These are phyloP conservation scores for Aspergillus steynii DNA, from an alignment of 495 filamentous ascomycete species.

Conservation along the genomic window DNA sequence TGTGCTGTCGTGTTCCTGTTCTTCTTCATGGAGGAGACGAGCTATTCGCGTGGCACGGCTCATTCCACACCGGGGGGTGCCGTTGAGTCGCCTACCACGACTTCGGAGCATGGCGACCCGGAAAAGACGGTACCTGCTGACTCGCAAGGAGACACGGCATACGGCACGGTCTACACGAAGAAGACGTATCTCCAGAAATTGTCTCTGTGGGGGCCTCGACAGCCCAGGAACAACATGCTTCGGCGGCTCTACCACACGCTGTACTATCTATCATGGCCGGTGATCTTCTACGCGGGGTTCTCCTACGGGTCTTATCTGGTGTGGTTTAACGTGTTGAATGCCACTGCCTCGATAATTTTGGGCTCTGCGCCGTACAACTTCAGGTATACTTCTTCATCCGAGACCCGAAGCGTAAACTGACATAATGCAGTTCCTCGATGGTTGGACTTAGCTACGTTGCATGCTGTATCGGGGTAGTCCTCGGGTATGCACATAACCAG, in stretches of 20 bases:
- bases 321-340: slow-evolving; percentile 69
- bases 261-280: slow-evolving; percentile 56
- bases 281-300: slow-evolving; percentile 68
- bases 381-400: slow-evolving; percentile 37
- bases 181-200: slow-evolving; percentile 56
- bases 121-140: slow-evolving; percentile 25
- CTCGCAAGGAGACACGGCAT: slow-evolving; percentile 17
- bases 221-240: slow-evolving; percentile 54
- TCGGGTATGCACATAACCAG: slow-evolving; percentile 35
- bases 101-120: slow-evolving; percentile 18
- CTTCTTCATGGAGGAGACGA: slow-evolving; percentile 72
- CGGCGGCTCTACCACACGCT: slow-evolving; percentile 38
- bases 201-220: slow-evolving; percentile 45
- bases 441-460: slow-evolving; percentile 64
- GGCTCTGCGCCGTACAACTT: slow-evolving; percentile 57
- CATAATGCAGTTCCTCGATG: slow-evolving; percentile 46
- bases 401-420: not conserved
- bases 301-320: slow-evolving; percentile 64
- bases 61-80: slow-evolving; percentile 12
- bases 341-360: slow-evolving; percentile 61
- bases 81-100: slow-evolving; percentile 10
- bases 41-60: slow-evolving; percentile 47
- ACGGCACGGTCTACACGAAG: slow-evolving; percentile 30
- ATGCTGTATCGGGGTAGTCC: slow-evolving; percentile 54
- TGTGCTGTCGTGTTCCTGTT: slow-evolving; percentile 58